phyloP scores from a whole-genome alignment of 129 eudicot species.

The Gnaphalium uliginosum region DNA sequence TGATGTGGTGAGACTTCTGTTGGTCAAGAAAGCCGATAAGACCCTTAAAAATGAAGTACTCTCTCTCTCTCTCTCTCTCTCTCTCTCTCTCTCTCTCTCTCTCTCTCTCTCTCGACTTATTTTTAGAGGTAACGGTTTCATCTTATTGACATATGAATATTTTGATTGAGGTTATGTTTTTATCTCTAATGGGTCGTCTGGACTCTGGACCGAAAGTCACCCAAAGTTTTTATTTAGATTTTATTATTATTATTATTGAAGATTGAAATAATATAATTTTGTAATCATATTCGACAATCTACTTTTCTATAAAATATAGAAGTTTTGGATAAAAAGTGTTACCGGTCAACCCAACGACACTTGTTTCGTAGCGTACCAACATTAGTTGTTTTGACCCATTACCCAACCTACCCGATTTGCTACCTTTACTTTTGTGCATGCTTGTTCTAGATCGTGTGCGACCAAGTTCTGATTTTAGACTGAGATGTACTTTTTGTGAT shows the following conservation, averaged over 20 bases:
- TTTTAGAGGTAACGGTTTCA: neutral
- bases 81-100: conserved; percentile 7
- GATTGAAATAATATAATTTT: neutral
- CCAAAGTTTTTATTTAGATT: neutral
- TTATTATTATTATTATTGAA: neutral
- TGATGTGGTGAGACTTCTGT: conserved; percentile 78
- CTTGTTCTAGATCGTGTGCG: neutral
- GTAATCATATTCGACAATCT: neutral
- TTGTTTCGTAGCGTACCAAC: neutral
- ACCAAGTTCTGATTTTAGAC: neutral
- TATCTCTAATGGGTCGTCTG: neutral
- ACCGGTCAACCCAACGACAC: neutral
- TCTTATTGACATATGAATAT: neutral
- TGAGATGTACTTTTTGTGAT: conserved; percentile 19
- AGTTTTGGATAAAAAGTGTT: neutral
- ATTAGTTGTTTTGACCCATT: neutral
- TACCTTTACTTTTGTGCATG: neutral
- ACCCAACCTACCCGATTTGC: neutral
- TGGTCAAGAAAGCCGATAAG: conserved; percentile 85
- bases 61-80: conserved; percentile 9
- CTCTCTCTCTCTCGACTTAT: neutral
- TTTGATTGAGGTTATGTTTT: neutral
- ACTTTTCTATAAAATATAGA: neutral
- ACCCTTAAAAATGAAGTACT: conserved; percentile 66
- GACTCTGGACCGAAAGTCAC: neutral